Base-by-base conservation (phyloP, 495 filamentous ascomycete species). In the Parmelia sp. region DNA sequence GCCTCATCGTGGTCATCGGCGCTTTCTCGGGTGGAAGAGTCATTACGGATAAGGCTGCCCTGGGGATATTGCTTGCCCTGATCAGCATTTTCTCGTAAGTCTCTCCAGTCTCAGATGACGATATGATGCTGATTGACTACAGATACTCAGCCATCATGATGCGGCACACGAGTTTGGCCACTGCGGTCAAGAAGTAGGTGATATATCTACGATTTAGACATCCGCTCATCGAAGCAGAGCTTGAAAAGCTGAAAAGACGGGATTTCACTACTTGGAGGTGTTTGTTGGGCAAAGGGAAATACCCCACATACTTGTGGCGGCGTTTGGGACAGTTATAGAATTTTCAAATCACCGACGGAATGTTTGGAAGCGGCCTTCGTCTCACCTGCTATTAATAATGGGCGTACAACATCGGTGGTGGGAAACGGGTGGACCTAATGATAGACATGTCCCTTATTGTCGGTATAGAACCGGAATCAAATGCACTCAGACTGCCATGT, bases 1-100 rank as follows among this genome's bases (percentile, higher is more conserved):
- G 74, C 56, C 71, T 74, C 19, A 77, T 80, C 62, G 76, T 80
- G 3, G 68, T 69, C 14, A 62, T 80, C 47, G 77, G 78, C 40
- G 66, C 66, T 3, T 65, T 68, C 45, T 65, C 66, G 1, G 66
- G 66, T 14, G 66, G 66, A 4, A 61, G 53, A 42, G 29, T 68
- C 35, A 68, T 68, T 40, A 68, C 66, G 29, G 66, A 65, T 42
- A 64, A 68, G 61, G 66, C 66, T 58, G 66, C 66, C 23, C 31
- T 68, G 12, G 66, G 66, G 17, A 68, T 68, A 36, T 44, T 68
- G 53, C 66, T 68, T 23, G 66, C 66, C 35, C 59, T 68, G 25
- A 39, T 60, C n/a, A 68, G 66, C 58, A 68, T 68, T 56, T 68
- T 68, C 49, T 63, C 62, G 66, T 68, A 60, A 65, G 63, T 49